phyloP scores from a whole-genome alignment of 2,329 filamentous ascomycete genomes.

The Neopestalotiopsis rosae region DNA sequence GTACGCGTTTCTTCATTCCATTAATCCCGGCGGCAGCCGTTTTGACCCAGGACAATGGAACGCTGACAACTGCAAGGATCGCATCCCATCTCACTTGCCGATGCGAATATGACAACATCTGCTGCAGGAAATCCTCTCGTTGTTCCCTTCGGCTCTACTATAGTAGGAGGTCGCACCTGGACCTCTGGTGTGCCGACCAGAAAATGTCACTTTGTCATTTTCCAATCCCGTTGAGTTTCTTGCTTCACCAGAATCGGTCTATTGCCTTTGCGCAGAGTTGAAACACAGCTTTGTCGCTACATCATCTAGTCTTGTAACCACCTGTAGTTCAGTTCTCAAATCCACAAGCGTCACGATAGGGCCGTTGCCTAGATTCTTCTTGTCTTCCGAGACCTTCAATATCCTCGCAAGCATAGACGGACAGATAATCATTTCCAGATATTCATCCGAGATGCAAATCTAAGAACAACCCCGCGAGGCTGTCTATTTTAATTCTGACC shows the following conservation, averaged over 20 bases:
- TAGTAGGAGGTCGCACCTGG: background rate
- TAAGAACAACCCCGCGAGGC: background rate
- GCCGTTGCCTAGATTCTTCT: background rate
- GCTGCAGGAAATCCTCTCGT: background rate
- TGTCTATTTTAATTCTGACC: background rate
- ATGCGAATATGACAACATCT: background rate
- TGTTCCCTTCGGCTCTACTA: background rate
- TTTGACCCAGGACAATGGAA: conserved; percentile 8
- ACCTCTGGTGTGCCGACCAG: background rate
- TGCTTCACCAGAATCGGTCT: background rate
- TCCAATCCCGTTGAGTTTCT: background rate
- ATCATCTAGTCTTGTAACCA: background rate
- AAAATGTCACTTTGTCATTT: background rate
- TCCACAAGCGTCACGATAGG: background rate
- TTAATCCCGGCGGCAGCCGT: background rate
- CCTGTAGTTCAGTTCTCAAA: background rate
- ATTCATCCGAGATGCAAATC: background rate
- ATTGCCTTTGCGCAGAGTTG: background rate
- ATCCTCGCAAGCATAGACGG: background rate
- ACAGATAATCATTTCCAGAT: background rate
- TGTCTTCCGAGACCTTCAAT: background rate
- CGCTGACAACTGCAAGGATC: background rate
- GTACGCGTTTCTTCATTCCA: background rate
- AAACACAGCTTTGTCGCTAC: background rate
- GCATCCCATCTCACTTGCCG: background rate